Conservation (phyloP, 306 rosid species). For the Leucaena leucocephala region DNA sequence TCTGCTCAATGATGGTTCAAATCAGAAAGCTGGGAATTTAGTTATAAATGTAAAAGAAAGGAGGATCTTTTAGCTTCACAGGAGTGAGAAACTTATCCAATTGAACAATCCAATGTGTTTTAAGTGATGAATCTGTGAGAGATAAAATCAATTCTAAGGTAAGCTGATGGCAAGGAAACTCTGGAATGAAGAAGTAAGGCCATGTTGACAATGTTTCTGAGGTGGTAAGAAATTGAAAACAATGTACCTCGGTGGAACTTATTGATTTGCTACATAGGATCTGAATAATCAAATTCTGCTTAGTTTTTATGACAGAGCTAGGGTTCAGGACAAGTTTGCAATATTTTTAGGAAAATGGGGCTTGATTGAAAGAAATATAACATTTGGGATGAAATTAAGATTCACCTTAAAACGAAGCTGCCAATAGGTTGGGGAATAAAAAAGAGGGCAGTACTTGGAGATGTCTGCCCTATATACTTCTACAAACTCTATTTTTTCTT, state of each 20-base stretch:
- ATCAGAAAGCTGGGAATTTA: neutral
- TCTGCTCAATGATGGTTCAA: neutral
- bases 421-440: neutral
- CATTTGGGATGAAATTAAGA: neutral
- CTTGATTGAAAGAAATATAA: neutral
- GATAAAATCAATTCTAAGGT: neutral
- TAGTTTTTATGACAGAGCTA: neutral
- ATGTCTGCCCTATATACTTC: neutral
- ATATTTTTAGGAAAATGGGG: neutral
- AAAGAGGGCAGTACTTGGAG: neutral
- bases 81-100: neutral
- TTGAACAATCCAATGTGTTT: neutral
- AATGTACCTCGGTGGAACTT: neutral
- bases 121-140: neutral
- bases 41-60: neutral
- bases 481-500: neutral
- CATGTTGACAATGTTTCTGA: neutral
- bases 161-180: neutral
- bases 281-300: neutral
- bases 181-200: neutral
- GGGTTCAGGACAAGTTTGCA: neutral
- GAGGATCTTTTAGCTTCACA: neutral
- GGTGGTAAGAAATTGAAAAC: neutral
- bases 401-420: neutral
- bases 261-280: neutral